Evolutionary conservation across 345 rosid genomes (phyloP).

Genomic region (Eucalyptus virginea): DNA sequence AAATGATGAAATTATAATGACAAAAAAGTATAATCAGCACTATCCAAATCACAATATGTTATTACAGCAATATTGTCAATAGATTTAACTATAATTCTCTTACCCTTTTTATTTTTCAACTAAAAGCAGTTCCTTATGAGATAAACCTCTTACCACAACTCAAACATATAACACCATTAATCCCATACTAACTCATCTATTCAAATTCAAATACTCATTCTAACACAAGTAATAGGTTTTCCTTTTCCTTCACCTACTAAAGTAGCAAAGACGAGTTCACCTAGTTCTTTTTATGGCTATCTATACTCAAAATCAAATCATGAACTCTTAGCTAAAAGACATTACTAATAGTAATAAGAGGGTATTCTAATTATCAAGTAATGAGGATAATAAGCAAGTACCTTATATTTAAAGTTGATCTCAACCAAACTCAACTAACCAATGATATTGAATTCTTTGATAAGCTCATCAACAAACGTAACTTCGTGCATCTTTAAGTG

Average conservation of each 20-base stretch:
- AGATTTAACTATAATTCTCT: background rate
- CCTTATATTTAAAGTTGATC: background rate
- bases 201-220: background rate
- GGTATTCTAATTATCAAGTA: background rate
- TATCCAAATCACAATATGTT: background rate
- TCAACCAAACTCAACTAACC: background rate
- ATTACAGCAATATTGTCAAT: fast-evolving
- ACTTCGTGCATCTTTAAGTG: background rate
- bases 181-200: background rate
- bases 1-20: background rate
- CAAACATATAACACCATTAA: background rate
- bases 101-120: background rate
- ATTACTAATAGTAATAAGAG: background rate
- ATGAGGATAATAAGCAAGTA: background rate
- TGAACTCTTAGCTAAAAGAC: background rate
- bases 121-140: fast-evolving
- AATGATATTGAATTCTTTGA: background rate
- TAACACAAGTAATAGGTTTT: background rate
- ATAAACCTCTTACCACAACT: background rate
- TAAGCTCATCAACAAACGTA: background rate
- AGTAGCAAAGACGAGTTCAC: background rate
- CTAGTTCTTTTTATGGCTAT: background rate
- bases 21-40: background rate
- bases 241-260: background rate
- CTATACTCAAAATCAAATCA: background rate